phyloP scores from a whole-genome alignment of 768 basidiomycete species.

The Neoboletus magnificus region DNA sequence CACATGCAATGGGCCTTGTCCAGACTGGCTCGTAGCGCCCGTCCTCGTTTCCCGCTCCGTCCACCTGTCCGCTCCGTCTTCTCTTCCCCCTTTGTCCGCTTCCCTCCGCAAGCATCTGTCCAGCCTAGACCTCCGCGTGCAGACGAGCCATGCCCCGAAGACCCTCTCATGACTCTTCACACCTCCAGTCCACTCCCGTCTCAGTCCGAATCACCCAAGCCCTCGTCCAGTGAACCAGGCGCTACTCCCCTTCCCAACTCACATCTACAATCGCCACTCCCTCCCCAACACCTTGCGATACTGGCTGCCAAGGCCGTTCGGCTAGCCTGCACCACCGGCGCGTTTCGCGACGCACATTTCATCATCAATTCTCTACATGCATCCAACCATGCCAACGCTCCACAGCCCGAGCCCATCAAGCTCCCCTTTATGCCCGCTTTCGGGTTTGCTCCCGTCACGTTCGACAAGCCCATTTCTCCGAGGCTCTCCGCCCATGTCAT shows the following conservation, averaged over 20 bases:
- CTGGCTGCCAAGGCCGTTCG: slow-evolving; percentile 54
- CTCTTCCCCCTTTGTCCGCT: slow-evolving; percentile 2
- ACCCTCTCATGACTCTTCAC: background rate
- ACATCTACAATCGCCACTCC: background rate
- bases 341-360: slow-evolving; percentile 49
- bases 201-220: background rate
- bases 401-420: slow-evolving; percentile 7
- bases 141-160: background rate
- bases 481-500: slow-evolving; percentile 62
- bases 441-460: slow-evolving; percentile 43
- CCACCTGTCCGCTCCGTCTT: slow-evolving; percentile 4
- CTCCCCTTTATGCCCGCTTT: slow-evolving; percentile 26
- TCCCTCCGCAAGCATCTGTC: slow-evolving; percentile 3
- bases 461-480: slow-evolving; percentile 50
- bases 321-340: slow-evolving; percentile 39
- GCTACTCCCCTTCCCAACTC: background rate
- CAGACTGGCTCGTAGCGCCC: slow-evolving; percentile 45
- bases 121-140: background rate
- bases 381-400: slow-evolving; percentile 32
- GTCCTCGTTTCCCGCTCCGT: background rate
- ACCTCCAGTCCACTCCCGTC: background rate
- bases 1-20: slow-evolving; percentile 73
- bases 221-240: background rate
- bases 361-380: slow-evolving; percentile 57
- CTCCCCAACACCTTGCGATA: slow-evolving; percentile 15